phyloP scores from a whole-genome alignment of 164 flowering plant species.

The Houttuynia cordata region DNA sequence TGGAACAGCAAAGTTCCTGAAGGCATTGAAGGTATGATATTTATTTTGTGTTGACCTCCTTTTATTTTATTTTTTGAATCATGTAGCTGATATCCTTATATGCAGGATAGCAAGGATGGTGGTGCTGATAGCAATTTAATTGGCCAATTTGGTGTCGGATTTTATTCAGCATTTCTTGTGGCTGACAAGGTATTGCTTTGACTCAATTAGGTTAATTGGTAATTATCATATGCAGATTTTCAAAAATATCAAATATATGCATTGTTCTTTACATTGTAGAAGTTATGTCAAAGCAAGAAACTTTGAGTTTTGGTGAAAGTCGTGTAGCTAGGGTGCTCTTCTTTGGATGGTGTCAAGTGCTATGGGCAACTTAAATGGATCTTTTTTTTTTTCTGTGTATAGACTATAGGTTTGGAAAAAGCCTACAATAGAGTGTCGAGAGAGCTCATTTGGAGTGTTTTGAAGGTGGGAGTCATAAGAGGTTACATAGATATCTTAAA shows the following conservation, averaged over 20 bases:
- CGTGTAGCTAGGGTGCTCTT: background rate
- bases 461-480: too few relatives aligned
- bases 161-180: conserved; percentile 92
- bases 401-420: too few relatives aligned
- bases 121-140: conserved; percentile 88
- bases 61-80: too few relatives aligned
- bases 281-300: background rate
- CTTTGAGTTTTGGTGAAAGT: background rate
- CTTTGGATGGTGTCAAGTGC: background rate
- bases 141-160: conserved; percentile 99
- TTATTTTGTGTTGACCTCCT: too few relatives aligned
- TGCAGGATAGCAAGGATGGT: conserved; percentile 89
- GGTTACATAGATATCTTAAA: too few relatives aligned
- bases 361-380: background rate
- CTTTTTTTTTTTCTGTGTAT: too few relatives aligned
- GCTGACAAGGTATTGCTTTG: conserved; percentile 54
- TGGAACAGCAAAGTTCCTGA: conserved; percentile 93
- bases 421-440: too few relatives aligned
- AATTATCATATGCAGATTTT: too few relatives aligned
- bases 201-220: background rate
- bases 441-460: too few relatives aligned
- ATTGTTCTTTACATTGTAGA: background rate
- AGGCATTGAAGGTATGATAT: conserved; percentile 61
- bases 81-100: background rate
- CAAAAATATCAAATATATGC: too few relatives aligned